Base-by-base conservation (phyloP, 2,329 filamentous ascomycete genomes). In the Aphanoascus verrucosus region DNA sequence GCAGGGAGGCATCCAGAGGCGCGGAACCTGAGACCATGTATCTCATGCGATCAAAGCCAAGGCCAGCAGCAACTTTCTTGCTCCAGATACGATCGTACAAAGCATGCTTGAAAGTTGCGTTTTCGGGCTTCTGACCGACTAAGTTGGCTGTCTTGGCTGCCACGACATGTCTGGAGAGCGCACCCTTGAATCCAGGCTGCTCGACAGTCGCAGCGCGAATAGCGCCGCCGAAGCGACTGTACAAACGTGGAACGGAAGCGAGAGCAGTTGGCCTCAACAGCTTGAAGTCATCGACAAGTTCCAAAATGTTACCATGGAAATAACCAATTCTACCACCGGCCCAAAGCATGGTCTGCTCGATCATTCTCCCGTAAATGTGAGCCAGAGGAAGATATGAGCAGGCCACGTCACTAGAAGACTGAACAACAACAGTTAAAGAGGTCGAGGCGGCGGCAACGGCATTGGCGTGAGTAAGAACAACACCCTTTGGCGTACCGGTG, bases 381-480 rank as follows among this genome's bases (percentile, higher is more conserved):
- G 93, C 93, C 38, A 96, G 74, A 0, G 93, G 93, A 49, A 98
- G 79, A 70, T 97, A 98, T 0, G 91, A 97, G 55, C 88, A 80
- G 60, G 84, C 76, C 2, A 83, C 72, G 60, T 93, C 86, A 53
- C 80, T 75, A 11, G 74, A 72, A 11, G 72, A 73, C 54, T 74
- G 72, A n/a, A 67, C 65, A 41, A 72, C 64, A 14, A 80, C 74
- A 37, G 80, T 69, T 55, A 86, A 76, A 48, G 78, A 79, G 15
- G 77, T 73, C 11, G 82, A 76, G 42, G 85, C 77, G 38, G 83
- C 88, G 11, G 89, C 81, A 6, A 95, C 80, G 9, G 88, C 87
- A 66, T 86, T 89, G 54, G 75, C 75, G 65, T 98, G 93, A 1
- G 85, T 90, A 60, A 97, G 74, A 35, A 82, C 71, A 3, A 83